Conservation (phyloP, 169 alveolate species). For the Besnoitia besnoiti region DNA sequence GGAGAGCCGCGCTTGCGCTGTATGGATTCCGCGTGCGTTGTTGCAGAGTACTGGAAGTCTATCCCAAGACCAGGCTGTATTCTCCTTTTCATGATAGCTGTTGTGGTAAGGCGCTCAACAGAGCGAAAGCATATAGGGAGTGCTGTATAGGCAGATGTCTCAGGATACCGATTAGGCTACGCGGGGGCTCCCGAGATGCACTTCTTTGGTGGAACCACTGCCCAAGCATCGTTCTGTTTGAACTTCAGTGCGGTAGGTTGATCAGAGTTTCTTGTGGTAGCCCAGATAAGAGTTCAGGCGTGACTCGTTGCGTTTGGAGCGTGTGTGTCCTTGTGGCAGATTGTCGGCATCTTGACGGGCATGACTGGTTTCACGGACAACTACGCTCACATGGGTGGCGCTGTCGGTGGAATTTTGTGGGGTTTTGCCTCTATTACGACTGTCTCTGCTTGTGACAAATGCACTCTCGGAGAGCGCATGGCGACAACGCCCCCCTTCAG, state of each 20-base stretch:
- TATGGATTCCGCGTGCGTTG: neutral
- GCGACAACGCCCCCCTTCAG: conserved; percentile 58
- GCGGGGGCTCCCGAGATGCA: no score
- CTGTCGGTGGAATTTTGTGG: conserved; percentile 80
- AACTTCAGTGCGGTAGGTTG: no score
- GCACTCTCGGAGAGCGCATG: conserved; percentile 61
- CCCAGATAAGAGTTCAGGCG: no score
- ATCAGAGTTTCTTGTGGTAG: no score
- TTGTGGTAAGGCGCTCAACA: conserved; percentile 65
- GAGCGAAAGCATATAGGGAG: neutral
- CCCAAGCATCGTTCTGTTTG: no score
- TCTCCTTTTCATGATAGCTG: conserved; percentile 74
- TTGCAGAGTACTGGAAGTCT: conserved; percentile 85
- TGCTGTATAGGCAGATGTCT: neutral
- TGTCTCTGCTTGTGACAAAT: conserved; percentile 76
- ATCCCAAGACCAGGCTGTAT: conserved; percentile 85
- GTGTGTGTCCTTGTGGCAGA: conserved; percentile 44
- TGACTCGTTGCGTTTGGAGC: no score
- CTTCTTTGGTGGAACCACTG: no score
- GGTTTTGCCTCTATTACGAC: conserved; percentile 84
- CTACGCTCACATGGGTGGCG: conserved; percentile 88
- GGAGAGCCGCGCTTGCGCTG: neutral
- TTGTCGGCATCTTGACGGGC: conserved; percentile 79
- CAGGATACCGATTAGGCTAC: no score
- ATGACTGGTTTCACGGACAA: conserved; percentile 82